Evolutionary conservation across 495 filamentous ascomycete genomes (phyloP).

Genomic region (Gamarada debralockiae): DNA sequence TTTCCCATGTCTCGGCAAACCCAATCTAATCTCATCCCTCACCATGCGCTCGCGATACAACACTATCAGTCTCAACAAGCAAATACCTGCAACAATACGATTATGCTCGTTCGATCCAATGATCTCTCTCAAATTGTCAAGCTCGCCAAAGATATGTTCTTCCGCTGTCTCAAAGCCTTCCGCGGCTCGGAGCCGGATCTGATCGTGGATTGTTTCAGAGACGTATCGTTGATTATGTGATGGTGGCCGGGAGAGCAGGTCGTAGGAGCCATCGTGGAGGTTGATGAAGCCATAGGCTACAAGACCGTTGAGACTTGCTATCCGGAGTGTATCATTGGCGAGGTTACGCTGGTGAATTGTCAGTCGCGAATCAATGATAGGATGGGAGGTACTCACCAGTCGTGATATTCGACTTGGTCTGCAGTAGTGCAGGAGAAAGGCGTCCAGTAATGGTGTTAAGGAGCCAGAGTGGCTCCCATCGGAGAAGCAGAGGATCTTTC

Average conservation of each 20-base stretch:
- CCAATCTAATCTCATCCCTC: too few relatives aligned
- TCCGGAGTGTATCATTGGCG: background rate
- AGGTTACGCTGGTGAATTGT: slow-evolving; percentile 5
- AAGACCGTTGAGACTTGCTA: background rate
- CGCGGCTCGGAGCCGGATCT: slow-evolving; percentile 6
- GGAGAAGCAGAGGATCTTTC: too few relatives aligned
- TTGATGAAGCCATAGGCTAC: slow-evolving; percentile 4
- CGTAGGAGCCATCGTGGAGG: slow-evolving; percentile 3
- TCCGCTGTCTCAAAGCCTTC: slow-evolving; percentile 1
- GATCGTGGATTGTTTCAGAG: slow-evolving; percentile 8
- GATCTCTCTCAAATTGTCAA: background rate
- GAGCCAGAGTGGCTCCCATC: too few relatives aligned
- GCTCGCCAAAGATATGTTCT: slow-evolving; percentile 1
- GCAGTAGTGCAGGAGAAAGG: too few relatives aligned
- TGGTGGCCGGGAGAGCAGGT: background rate
- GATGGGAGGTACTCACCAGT: too few relatives aligned
- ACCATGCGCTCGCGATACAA: slow-evolving; percentile 2
- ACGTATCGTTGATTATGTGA: background rate
- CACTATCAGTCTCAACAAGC: slow-evolving; percentile 1
- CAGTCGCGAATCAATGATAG: too few relatives aligned
- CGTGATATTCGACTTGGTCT: too few relatives aligned
- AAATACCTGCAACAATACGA: slow-evolving; percentile 7
- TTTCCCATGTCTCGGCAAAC: too few relatives aligned
- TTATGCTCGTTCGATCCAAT: slow-evolving; percentile 1
- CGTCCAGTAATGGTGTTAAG: too few relatives aligned